Percentiles rank a stretch among this genome's conserved stretches.
Evolutionary conservation across 345 rosid genomes (phyloP).

Genomic region (Boechera stricta): DNA sequence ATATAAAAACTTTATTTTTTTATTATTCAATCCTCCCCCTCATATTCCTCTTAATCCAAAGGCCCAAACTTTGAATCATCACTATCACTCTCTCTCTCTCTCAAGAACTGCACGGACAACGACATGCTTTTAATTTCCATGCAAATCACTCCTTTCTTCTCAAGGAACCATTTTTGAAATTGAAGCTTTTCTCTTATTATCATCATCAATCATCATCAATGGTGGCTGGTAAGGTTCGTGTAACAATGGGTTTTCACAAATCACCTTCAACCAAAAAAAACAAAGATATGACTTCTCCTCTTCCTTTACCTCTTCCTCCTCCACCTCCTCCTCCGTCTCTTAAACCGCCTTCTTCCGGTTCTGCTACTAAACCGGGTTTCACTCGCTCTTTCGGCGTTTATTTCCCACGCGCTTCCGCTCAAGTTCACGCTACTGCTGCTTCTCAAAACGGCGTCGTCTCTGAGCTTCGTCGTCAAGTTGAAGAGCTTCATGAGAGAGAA

Average conservation of each 20-base stretch:
- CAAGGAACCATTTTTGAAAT: neutral
- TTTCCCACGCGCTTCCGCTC: slow-evolving; percentile 96
- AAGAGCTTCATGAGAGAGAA: slow-evolving; percentile 78
- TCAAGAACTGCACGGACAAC: slow-evolving; percentile 43
- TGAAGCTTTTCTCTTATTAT: neutral
- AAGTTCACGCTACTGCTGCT: slow-evolving; percentile 61
- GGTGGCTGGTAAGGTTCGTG: slow-evolving; percentile 90
- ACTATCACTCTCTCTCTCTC: slow-evolving; percentile 45
- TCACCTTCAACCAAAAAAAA: slow-evolving; percentile 55
- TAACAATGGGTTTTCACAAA: slow-evolving; percentile 85
- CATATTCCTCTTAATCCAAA: slow-evolving; percentile 31
- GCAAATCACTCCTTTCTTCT: slow-evolving; percentile 44
- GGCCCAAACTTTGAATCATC: slow-evolving; percentile 45
- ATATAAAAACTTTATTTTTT: neutral
- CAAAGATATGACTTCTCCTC: slow-evolving; percentile 31
- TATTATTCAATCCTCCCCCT: neutral
- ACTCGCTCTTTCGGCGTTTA: slow-evolving; percentile 81
- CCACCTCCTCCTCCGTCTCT: slow-evolving; percentile 53
- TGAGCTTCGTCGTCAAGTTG: slow-evolving; percentile 78
- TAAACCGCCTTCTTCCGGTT: slow-evolving; percentile 39
- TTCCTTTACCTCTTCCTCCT: slow-evolving; percentile 39
- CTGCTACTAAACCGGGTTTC: slow-evolving; percentile 49
- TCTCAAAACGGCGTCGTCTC: slow-evolving; percentile 56
- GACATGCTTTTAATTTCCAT: slow-evolving; percentile 48
- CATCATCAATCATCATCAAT: slow-evolving; percentile 41